Conservation (phyloP, 495 filamentous ascomycete genomes). For the Tuber melanosporum region DNA sequence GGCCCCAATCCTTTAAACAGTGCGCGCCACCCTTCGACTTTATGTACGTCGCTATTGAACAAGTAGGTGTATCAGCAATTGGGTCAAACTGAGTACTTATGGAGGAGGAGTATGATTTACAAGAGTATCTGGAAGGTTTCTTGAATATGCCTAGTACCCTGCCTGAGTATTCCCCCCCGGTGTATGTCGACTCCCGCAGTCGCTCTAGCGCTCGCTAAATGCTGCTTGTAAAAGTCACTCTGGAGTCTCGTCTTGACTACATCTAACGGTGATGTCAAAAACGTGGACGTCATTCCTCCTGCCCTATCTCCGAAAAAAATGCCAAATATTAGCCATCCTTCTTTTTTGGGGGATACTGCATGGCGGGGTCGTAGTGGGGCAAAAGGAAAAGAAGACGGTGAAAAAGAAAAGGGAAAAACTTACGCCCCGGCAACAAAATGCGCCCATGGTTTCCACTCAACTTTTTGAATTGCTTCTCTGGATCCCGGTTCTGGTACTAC, state of each 20-base stretch:
- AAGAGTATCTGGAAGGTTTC: constrained; percentile 77
- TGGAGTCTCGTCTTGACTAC: constrained; percentile 86
- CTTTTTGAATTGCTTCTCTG: constrained; percentile 14
- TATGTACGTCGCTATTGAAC: constrained; percentile 54
- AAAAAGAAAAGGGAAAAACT: constrained; percentile 30
- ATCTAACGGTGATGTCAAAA: constrained; percentile 81
- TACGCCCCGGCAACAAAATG: constrained; percentile 87
- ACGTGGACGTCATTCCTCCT: constrained; percentile 80
- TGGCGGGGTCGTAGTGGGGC: constrained; percentile 10
- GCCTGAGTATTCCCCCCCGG: constrained; percentile 47
- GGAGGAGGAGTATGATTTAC: constrained; percentile 6
- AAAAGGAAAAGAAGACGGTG: constrained; percentile 3
- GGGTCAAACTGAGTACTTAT: not conserved
- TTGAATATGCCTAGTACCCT: constrained; percentile 55
- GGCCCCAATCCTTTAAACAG: constrained; percentile 86
- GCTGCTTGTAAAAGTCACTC: constrained; percentile 81
- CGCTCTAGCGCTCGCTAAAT: constrained; percentile 43
- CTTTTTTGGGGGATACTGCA: not conserved
- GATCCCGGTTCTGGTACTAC: constrained; percentile 30
- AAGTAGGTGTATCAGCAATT: constrained; percentile 4
- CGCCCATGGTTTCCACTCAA: constrained; percentile 66
- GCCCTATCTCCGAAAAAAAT: constrained; percentile 48
- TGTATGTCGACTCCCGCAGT: constrained; percentile 44
- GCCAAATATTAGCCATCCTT: constrained; percentile 11
- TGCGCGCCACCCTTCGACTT: constrained; percentile 69